These are phyloP conservation scores for Botrytis galanthina DNA, from an alignment of 2,329 filamentous ascomycete species.

Conservation along the genomic window DNA sequence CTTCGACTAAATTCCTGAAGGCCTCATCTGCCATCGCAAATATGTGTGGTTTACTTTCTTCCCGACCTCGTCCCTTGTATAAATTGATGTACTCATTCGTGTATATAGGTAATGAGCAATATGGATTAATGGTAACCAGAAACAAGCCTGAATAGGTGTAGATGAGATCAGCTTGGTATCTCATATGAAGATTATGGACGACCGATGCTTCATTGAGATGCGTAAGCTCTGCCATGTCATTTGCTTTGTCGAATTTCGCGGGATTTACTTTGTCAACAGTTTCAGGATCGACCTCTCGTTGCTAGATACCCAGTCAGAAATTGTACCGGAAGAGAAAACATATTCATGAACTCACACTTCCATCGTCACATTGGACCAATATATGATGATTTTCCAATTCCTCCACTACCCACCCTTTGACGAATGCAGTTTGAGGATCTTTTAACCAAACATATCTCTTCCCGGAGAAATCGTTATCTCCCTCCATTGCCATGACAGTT, in stretches of 20 bases:
- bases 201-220: constrained; percentile 97
- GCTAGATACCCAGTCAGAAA: constrained; percentile 48
- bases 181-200: constrained; percentile 91
- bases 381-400: constrained; percentile 69
- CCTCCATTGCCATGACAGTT: constrained; percentile 73
- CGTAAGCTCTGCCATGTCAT: constrained; percentile 98
- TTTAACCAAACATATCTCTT: constrained; percentile 98
- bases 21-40: constrained; percentile 97
- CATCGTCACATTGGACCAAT: constrained; percentile 90
- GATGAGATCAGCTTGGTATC: constrained; percentile 94
- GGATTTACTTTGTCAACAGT: constrained; percentile 98
- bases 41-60: constrained; percentile 96
- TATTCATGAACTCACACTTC: constrained; percentile 59
- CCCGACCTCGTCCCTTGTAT: constrained; percentile 87
- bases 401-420: constrained; percentile 88
- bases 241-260: constrained; percentile 98
- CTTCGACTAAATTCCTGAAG: constrained; percentile 91
- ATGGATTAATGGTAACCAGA: constrained; percentile 94
- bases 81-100: constrained; percentile 96
- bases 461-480: constrained; percentile 97
- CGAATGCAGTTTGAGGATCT: constrained; percentile 81
- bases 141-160: constrained; percentile 98
- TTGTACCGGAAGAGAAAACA: not conserved
- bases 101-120: constrained; percentile 92
- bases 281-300: constrained; percentile 82